These are phyloP conservation scores for Boletus reticuloceps DNA, from an alignment of 768 basidiomycete species.

Conservation along the genomic window DNA sequence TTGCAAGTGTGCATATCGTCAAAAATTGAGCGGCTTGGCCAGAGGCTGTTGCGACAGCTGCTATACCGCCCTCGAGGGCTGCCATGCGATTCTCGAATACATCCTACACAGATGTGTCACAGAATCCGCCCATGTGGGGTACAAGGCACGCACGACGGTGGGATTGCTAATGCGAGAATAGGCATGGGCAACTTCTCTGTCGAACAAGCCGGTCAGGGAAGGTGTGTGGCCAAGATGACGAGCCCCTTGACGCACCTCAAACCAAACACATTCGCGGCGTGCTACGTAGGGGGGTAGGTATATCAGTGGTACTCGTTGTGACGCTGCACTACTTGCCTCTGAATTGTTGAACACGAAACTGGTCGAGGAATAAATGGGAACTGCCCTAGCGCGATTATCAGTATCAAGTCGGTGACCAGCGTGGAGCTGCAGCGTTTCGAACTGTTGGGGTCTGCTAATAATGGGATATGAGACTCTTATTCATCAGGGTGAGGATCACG, in stretches of 20 bases:
- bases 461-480: not conserved
- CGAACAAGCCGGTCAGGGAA: not conserved
- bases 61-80: conserved; percentile 75
- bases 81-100: conserved; percentile 80
- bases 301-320: too few species aligned
- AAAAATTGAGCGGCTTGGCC: conserved; percentile 80
- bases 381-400: conserved; percentile 68
- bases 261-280: conserved; percentile 13
- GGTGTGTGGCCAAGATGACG: not conserved
- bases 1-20: conserved; percentile 58
- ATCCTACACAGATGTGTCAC: conserved; percentile 39
- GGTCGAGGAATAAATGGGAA: conserved; percentile 74
- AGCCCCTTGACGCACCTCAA: conserved; percentile 2
- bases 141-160: conserved; percentile 11
- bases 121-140: not conserved
- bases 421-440: conserved; percentile 79
- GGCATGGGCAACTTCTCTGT: conserved; percentile 5
- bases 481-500: not conserved
- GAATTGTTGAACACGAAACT: conserved; percentile 71
- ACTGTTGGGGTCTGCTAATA: conserved; percentile 38
- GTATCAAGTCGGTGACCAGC: conserved; percentile 65
- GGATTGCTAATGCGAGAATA: conserved; percentile 23
- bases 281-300: not conserved
- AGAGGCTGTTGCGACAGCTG: conserved; percentile 70
- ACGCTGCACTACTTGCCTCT: conserved; percentile 34